These are phyloP conservation scores for Aspergillus campestris DNA, from an alignment of 495 filamentous ascomycete genomes.

Conservation along the genomic window DNA sequence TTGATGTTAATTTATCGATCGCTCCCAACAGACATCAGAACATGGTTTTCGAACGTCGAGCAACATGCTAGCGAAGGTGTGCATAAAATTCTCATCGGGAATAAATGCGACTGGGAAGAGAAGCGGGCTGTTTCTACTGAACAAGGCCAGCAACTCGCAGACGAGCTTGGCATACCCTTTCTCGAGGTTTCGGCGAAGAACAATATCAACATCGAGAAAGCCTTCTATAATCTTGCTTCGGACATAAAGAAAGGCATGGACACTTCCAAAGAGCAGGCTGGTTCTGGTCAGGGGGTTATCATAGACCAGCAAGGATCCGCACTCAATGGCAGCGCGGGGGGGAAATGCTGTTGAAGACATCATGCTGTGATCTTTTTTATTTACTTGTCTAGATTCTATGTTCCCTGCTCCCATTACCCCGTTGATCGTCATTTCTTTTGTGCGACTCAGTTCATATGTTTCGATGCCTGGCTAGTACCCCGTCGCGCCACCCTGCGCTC, in stretches of 20 bases:
- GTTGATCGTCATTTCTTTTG: too few relatives aligned
- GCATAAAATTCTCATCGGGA: conserved; percentile 99
- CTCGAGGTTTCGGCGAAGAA: conserved; percentile 97
- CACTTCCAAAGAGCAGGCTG: conserved; percentile 69
- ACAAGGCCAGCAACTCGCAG: conserved; percentile 84
- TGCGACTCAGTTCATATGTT: too few relatives aligned
- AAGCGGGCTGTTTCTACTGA: conserved; percentile 91
- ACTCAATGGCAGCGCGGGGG: conserved; percentile 49
- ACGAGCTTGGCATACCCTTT: conserved; percentile 96
- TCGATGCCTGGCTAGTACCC: too few relatives aligned
- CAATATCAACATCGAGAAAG: conserved; percentile 99
- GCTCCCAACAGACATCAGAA: conserved; percentile 71
- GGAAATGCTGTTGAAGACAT: conserved; percentile 75
- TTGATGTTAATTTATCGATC: background rate
- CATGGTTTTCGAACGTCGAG: conserved; percentile 99
- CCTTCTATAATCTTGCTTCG: conserved; percentile 87
- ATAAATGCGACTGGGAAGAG: conserved; percentile 99
- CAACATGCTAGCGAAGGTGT: conserved; percentile 98
- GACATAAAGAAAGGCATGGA: conserved; percentile 89
- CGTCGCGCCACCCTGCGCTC: too few relatives aligned
- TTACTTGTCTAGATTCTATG: too few relatives aligned
- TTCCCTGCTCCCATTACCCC: too few relatives aligned
- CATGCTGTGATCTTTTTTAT: conserved; percentile 4
- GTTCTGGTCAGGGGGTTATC: conserved; percentile 51
- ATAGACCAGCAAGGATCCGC: conserved; percentile 58